Evolutionary conservation across 306 rosid species (phyloP).

Genomic region (Elaeagnus macrophylla): DNA sequence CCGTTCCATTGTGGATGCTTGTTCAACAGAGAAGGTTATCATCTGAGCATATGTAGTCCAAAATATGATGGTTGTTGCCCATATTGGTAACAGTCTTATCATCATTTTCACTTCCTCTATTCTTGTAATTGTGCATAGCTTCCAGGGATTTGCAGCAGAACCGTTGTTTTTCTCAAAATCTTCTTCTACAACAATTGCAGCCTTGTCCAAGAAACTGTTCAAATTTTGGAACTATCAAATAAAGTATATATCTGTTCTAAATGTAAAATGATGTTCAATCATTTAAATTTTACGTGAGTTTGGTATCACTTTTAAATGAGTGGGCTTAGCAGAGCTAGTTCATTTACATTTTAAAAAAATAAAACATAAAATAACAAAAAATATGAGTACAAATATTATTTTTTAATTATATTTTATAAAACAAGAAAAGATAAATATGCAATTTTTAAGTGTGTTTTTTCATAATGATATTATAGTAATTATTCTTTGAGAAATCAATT

Average conservation of each 20-base stretch:
- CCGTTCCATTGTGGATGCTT: slow-evolving; percentile 86
- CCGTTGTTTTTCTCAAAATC: slow-evolving; percentile 40
- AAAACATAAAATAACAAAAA: too few relatives aligned
- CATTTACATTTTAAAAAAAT: too few relatives aligned
- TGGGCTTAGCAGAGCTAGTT: too few relatives aligned
- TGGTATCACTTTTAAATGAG: too few relatives aligned
- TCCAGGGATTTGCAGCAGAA: slow-evolving; percentile 64
- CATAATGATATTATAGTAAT: too few relatives aligned
- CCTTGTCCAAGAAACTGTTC: slow-evolving; percentile 71
- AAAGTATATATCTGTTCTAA: neutral
- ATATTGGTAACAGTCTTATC: slow-evolving; percentile 68
- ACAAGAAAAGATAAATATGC: too few relatives aligned
- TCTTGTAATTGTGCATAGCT: slow-evolving; percentile 61
- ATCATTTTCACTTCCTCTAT: slow-evolving; percentile 94
- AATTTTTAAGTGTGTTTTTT: too few relatives aligned
- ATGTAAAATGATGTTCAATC: neutral
- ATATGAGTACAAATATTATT: too few relatives aligned
- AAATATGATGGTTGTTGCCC: slow-evolving; percentile 93
- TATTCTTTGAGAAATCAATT: too few relatives aligned
- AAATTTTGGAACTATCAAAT: neutral
- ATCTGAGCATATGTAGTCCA: slow-evolving; percentile 89
- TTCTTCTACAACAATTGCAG: slow-evolving; percentile 51
- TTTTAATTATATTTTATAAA: too few relatives aligned
- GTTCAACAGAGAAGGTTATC: slow-evolving; percentile 93
- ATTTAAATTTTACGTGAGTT: too few relatives aligned